Evolutionary conservation across 2,329 filamentous ascomycete species (phyloP).

Genomic region (Tolypocladium sp.): DNA sequence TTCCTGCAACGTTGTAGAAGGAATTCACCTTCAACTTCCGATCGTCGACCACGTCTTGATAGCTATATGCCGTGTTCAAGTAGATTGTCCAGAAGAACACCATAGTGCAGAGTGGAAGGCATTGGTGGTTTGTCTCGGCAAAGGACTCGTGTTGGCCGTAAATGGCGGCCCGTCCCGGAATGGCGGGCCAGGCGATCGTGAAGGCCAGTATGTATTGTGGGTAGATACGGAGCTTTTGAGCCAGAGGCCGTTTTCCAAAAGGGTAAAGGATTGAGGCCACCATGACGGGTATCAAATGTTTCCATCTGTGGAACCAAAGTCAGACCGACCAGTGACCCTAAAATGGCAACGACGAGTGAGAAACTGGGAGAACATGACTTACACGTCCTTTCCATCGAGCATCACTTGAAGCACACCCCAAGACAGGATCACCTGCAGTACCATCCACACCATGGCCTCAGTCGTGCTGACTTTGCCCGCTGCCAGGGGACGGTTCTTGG

Average conservation of each 20-base stretch:
- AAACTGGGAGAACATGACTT: not conserved
- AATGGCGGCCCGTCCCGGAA: slow-evolving; percentile 12
- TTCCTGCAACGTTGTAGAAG: slow-evolving; percentile 4
- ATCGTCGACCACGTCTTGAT: slow-evolving; percentile 14
- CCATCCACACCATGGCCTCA: slow-evolving; percentile 8
- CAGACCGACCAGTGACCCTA: not conserved
- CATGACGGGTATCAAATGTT: slow-evolving; percentile 10
- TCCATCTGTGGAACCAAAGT: slow-evolving; percentile 7
- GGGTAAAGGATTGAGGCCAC: slow-evolving; percentile 11
- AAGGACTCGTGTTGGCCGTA: slow-evolving; percentile 8
- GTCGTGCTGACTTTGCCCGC: slow-evolving; percentile 11
- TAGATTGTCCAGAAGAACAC: slow-evolving; percentile 17
- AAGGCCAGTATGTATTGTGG: slow-evolving; percentile 15
- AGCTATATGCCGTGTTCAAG: slow-evolving; percentile 14
- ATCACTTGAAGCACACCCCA: not conserved
- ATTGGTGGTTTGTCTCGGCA: slow-evolving; percentile 7
- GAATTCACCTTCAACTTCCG: slow-evolving; percentile 13
- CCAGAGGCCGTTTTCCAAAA: slow-evolving; percentile 11
- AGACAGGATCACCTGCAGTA: not conserved
- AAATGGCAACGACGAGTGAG: not conserved
- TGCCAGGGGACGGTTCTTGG: slow-evolving; percentile 16
- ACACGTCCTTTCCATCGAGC: slow-evolving; percentile 1
- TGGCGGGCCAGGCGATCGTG: slow-evolving; percentile 12
- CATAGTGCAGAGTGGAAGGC: slow-evolving; percentile 13
- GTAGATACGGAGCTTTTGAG: slow-evolving; percentile 10